phyloP scores from a whole-genome alignment of 2,329 filamentous ascomycete genomes.

The Fusarium brachygibbosum region DNA sequence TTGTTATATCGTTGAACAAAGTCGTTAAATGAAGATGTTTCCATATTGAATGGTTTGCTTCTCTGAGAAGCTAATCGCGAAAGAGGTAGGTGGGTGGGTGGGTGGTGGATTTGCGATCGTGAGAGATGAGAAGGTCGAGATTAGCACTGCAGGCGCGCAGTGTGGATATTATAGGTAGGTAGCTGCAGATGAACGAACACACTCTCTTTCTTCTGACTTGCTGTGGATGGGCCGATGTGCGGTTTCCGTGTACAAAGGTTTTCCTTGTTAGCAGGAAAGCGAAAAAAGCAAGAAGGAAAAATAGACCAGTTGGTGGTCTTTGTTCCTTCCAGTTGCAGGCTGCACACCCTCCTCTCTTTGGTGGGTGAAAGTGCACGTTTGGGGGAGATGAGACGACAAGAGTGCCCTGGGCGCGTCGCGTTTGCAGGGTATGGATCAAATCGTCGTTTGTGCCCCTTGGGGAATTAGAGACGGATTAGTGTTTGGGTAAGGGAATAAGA shows the following conservation, averaged over 20 bases:
- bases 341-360: constrained; percentile 33
- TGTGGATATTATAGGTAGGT: constrained; percentile 19
- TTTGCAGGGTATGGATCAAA: constrained; percentile 5
- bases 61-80: constrained; percentile 19
- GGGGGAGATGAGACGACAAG: constrained; percentile 34
- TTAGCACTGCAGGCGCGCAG: constrained; percentile 28
- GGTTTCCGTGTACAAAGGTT: constrained; percentile 19
- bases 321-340: constrained; percentile 30
- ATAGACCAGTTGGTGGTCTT: constrained; percentile 31
- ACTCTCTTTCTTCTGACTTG: constrained; percentile 10
- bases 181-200: constrained; percentile 18
- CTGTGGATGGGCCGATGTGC: constrained; percentile 3
- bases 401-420: constrained; percentile 14
- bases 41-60: constrained; percentile 40
- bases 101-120: constrained; percentile 14
- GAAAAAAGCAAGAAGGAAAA: constrained; percentile 1
- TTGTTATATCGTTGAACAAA: constrained; percentile 63
- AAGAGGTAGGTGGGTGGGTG: constrained; percentile 1
- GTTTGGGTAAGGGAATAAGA: background rate
- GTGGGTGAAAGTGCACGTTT: constrained; percentile 42
- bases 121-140: constrained; percentile 5
- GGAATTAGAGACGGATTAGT: background rate
- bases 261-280: background rate
- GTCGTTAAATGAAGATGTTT: constrained; percentile 55
- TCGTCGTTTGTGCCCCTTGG: background rate